Evolutionary conservation across 345 rosid species (phyloP), one percentile per base, ranked within the genome.

Genomic region (Luvunga scandens): DNA sequence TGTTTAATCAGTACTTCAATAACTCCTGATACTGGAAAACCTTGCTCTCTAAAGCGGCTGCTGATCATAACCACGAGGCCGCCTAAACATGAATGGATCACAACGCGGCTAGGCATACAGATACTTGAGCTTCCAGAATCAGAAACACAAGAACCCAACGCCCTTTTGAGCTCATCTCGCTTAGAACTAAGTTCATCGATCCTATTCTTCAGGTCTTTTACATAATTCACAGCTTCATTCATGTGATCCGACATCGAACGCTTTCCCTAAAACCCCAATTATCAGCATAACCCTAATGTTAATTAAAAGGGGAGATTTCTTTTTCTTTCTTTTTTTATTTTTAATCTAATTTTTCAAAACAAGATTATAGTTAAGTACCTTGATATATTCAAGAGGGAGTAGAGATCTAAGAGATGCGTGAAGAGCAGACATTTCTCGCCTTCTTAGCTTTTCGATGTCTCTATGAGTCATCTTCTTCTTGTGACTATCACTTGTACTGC

Each of bases 231-330:
- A 4, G 97, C 97, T 79, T 84, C 97, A 63, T 87, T 77, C 80
- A 93, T 88, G 60, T 88, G 95, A 87, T 93, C 98, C 27, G 97
- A 91, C 73, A 84, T 88, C 33, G 97, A 89, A 22, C 98, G 88
- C 85, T 89, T 94, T 80, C 97, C 97, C 97, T 93, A 79, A n/a
- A 85, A 74, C 18, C 65, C 31, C 63, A 77, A 42, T 8, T 45
- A 45, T 45, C 50, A 45, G 50, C 50, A 45, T 13, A 45, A 45
- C 50, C 50, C 50, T 45, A 3, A 13, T 13, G 18, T 13, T 45
- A 45, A 45, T 31, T 22, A 2, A 31, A 22, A 30, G 10, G 14
- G 42, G 21, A 31, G 39, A 24, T 56, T 53, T 69, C 16, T 13
- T 45, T 45, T 45, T 45, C 50, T 13, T 45, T 42, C 48, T 45